Base-by-base conservation (phyloP, 805 yeast species). In the Candida anglica region DNA sequence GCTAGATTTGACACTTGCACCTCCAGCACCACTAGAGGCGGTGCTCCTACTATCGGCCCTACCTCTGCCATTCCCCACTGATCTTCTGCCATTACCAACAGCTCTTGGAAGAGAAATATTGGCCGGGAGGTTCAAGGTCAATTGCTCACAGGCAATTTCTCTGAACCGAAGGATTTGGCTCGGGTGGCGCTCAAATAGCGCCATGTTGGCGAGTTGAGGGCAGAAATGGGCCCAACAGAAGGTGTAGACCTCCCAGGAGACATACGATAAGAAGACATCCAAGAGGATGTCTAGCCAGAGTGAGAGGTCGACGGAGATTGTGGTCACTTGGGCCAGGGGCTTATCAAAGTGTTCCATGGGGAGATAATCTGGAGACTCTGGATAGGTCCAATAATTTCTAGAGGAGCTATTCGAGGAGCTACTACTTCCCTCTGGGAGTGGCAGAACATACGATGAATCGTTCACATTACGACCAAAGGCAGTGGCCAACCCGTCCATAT, bases 191-290 rank as follows among this genome's bases (percentile, higher is more conserved):
- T 59, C 53, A 42, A 81, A 81, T 6, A 86, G 57, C 10, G 56
- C 57, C 41, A 77, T 51, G 44, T 78, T 80, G 8, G 84, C 65
- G 19, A 86, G 48, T 47, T 85, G 94, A 0, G 86, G 75, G 46
- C 87, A 79, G 34, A 84, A 66, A 52, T 82, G 86, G 0, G 83
- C 75, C 66, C 81, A 63, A 1, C 78, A 54, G 46, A 66, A 81
- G 0, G 88, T 77, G 52, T 79, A 85, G 1, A 77, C 51, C 41
- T 82, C 91, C 93, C 91, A 85, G 39, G 73, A 71, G 13, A 73
- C 63, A 25, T 78, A 78, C 3, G 64, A 61, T 9, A 71, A 71
- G 42, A 84, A 48, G 0, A 79, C 63, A 5, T 60, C 56, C 8
- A 72, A 51, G 5, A 79, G 74, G 9, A 77, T 39, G 0, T 62